These are phyloP conservation scores for Neofusicoccum laricinum DNA, from an alignment of 2,329 filamentous ascomycete genomes.

Conservation along the genomic window DNA sequence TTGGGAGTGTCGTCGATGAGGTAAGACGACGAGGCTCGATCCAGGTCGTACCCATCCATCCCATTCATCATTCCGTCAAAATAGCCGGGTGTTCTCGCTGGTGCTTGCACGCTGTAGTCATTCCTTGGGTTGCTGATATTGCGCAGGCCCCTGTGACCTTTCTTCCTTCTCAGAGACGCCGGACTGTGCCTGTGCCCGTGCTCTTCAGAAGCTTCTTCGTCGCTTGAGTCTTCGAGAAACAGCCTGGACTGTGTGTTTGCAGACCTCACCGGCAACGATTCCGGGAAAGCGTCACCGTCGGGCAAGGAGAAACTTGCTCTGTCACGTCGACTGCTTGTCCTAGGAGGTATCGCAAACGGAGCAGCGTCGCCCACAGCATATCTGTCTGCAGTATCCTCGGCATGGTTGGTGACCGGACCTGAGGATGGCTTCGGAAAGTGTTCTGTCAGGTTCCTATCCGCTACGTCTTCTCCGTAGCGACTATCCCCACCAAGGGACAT, in stretches of 20 bases:
- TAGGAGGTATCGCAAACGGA: background rate
- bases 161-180: background rate
- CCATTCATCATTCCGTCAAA: background rate
- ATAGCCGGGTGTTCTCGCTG: background rate
- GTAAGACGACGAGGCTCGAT: background rate
- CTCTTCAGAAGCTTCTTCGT: background rate
- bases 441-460: conserved; percentile 27
- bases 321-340: background rate
- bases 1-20: background rate
- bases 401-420: conserved; percentile 38
- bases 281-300: background rate
- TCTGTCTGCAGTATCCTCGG: conserved; percentile 56
- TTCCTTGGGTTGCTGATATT: background rate
- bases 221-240: background rate
- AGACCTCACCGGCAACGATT: background rate
- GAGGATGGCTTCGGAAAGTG: conserved; percentile 8
- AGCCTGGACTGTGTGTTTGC: background rate
- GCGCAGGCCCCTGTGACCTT: background rate
- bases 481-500: conserved; percentile 25
- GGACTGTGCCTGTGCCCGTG: background rate
- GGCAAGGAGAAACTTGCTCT: background rate
- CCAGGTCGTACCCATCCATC: background rate
- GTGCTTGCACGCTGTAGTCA: background rate
- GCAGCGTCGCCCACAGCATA: background rate
- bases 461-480: conserved; percentile 54